Percentiles rank a stretch among this genome's conserved stretches.
Conservation (phyloP, 169 alveolate species). For the Plasmodium berghei region DNA sequence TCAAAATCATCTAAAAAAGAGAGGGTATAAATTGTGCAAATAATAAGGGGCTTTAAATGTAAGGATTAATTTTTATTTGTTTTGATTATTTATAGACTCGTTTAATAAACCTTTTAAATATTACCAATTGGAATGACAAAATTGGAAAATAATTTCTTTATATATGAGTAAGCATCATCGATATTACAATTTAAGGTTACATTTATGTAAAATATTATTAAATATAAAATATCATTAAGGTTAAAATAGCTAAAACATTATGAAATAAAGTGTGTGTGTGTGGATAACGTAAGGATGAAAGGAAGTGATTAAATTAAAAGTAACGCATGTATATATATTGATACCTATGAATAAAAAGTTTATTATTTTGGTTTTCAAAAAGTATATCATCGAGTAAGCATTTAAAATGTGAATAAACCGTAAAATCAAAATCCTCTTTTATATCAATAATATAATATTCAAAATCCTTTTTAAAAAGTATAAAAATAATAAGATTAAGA, state of each 20-base stretch:
- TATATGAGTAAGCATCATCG: slow-evolving; percentile 26
- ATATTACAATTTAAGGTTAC: slow-evolving; percentile 36
- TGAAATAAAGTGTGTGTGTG: not conserved
- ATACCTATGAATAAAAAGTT: slow-evolving; percentile 65
- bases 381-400: slow-evolving; percentile 56
- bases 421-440: slow-evolving; percentile 24
- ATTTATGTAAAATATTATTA: slow-evolving; percentile 38
- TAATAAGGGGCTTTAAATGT: not conserved
- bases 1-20: slow-evolving; percentile 41
- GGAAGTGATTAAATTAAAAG: not conserved
- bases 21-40: not conserved
- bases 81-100: no score
- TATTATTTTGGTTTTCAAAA: slow-evolving; percentile 42
- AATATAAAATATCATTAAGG: slow-evolving; percentile 23
- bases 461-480: slow-evolving; percentile 25
- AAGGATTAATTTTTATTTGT: not conserved
- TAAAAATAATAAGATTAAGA: not conserved
- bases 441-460: slow-evolving; percentile 64
- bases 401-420: slow-evolving; percentile 54
- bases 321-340: not conserved
- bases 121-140: slow-evolving; percentile 38
- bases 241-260: slow-evolving; percentile 15
- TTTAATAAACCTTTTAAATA: not conserved
- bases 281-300: not conserved
- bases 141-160: slow-evolving; percentile 29